Percentiles rank a stretch among this genome's conserved stretches.
Evolutionary conservation across 2,329 filamentous ascomycete species (phyloP).

Genomic region (Penicillium psychrosexuale): DNA sequence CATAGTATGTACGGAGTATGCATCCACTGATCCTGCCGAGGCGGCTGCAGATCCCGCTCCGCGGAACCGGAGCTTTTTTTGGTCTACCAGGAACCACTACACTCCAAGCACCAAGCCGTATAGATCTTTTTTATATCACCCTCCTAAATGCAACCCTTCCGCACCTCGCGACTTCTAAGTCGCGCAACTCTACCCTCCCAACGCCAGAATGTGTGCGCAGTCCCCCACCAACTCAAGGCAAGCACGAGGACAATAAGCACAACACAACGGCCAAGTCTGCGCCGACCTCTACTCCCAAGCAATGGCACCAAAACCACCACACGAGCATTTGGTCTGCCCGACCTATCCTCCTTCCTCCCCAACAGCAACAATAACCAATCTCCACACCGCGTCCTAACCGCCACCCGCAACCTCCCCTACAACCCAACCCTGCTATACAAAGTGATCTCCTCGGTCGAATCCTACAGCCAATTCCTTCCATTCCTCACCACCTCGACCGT

Average conservation of each 20-base stretch:
- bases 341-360: conserved; percentile 30
- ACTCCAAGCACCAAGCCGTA: not conserved
- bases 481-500: conserved; percentile 79
- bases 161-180: conserved; percentile 14
- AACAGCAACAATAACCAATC: conserved; percentile 27
- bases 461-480: conserved; percentile 83
- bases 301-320: conserved; percentile 2
- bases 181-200: conserved; percentile 3
- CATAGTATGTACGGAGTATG: no score
- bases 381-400: conserved; percentile 65
- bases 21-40: not conserved
- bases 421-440: conserved; percentile 67
- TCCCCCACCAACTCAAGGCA: not conserved
- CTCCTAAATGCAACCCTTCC: conserved; percentile 13
- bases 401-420: conserved; percentile 75
- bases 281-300: not conserved
- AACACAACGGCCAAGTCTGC: conserved; percentile 7
- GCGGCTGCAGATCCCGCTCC: conserved; percentile 20
- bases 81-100: not conserved
- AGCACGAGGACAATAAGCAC: conserved; percentile 13
- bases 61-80: conserved; percentile 9
- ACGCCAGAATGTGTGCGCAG: not conserved
- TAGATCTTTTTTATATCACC: not conserved
- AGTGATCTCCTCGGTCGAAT: conserved; percentile 82
- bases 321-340: conserved; percentile 28